Evolutionary conservation across 2,329 filamentous ascomycete genomes (phyloP), one percentile per base, ranked within the genome.

Genomic region (Verticillium dahliae): DNA sequence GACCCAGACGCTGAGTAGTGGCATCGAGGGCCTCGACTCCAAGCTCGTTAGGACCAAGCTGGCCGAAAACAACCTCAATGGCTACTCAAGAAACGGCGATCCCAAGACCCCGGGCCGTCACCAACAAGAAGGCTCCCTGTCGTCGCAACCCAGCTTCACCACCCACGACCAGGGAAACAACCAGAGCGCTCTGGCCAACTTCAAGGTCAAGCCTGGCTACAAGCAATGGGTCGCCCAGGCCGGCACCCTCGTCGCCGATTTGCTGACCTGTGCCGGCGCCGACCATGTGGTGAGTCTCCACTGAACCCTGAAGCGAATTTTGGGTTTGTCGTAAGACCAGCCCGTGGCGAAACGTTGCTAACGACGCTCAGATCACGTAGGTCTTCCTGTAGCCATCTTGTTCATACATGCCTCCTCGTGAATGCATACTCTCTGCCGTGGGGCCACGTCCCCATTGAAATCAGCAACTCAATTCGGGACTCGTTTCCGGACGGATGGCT

Each of bases 221-320:
- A 95, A 95, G 80, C 92, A 97, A 78, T 99, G 95, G 95, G 94
- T 99, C 65, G 95, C 95, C 27, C 95, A 98, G 78, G 93, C 95
- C 52, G 95, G 95, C 63, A 98, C 93, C 35, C 84, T 99, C 62
- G 90, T 99, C 57, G 95, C 95, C 58, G 93, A 98, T 73, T 85
- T 99, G 55, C 82, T 99, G 67, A 97, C 92, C 50, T 97, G 93
- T 76, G 94, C 95, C 65, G 95, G 95, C 66, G 92, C 95, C 56
- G 94, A 99, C 74, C 95, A 98, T 76, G 89, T 95, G 64, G 66
- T 67, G 52, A 59, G 57, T 59, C 18, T 15, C 27, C 33, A 6
- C 14, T 31, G 11, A 11, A 2, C 11, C 54, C 13, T 31, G 13
- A 34, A 6, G 54, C 54, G 9, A 10, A 6, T 18, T n/a, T 52